phyloP scores from a whole-genome alignment of 1,284 basidiomycete species.

The Cerrena zonata region DNA sequence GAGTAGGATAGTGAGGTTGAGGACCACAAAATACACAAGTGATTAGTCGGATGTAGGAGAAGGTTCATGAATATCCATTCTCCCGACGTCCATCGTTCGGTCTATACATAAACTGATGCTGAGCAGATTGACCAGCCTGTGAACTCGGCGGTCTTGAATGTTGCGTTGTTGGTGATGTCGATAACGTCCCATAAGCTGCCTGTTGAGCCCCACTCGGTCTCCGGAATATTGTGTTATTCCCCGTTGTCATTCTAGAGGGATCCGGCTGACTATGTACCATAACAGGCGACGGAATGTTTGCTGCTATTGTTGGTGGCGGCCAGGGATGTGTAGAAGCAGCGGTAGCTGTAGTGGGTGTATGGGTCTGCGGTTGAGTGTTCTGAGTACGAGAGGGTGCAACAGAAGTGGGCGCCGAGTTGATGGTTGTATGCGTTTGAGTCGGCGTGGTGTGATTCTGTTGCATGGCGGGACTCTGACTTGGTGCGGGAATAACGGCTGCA shows the following conservation, averaged over 20 bases:
- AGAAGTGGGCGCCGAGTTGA: constrained; percentile 20
- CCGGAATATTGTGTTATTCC: not conserved
- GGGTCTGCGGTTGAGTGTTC: constrained; percentile 16
- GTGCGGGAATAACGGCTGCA: not conserved
- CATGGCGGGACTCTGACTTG: constrained; percentile 10
- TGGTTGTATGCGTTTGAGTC: constrained; percentile 20
- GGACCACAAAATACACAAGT: too few species aligned
- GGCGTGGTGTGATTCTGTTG: constrained; percentile 19
- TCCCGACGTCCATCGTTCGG: constrained; percentile 30
- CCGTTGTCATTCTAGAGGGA: not conserved
- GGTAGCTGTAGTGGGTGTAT: constrained; percentile 6
- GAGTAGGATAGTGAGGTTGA: too few species aligned
- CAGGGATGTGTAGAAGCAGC: constrained; percentile 29
- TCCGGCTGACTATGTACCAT: constrained; percentile 12
- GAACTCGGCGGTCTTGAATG: constrained; percentile 28
- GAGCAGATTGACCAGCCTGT: constrained; percentile 20
- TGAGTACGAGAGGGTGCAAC: constrained; percentile 4
- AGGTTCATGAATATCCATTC: constrained; percentile 6
- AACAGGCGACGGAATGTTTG: constrained; percentile 24
- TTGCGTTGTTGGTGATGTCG: constrained; percentile 14
- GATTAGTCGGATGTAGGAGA: too few species aligned
- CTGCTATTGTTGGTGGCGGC: constrained; percentile 32
- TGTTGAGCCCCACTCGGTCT: not conserved
- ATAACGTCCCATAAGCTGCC: constrained; percentile 10
- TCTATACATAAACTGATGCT: constrained; percentile 42